A percentile compares a stretch with the other conserved stretches of the same genome.
These are phyloP conservation scores for Colletotrichum sp. DNA, from an alignment of 2,329 filamentous ascomycete species.

Conservation along the genomic window DNA sequence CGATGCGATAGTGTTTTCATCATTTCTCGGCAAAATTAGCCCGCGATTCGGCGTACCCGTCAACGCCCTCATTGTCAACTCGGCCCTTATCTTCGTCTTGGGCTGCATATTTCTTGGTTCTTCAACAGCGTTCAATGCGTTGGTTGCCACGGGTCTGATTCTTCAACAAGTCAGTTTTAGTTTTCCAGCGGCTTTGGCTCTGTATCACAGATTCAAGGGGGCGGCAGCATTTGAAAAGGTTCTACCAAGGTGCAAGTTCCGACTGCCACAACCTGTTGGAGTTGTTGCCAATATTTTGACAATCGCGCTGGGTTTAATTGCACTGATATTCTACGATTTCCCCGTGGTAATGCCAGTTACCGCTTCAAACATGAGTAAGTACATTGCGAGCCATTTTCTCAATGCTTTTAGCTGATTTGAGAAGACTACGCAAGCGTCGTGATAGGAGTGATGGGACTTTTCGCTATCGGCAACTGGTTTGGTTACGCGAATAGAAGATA, in stretches of 20 bases:
- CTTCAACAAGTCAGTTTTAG: conserved; percentile 15
- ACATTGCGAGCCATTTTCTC: accelerated
- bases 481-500: neutral
- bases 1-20: neutral
- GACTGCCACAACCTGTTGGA: neutral
- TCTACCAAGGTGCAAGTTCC: neutral
- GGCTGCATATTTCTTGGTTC: conserved; percentile 8
- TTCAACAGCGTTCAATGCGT: conserved; percentile 11
- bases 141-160: conserved; percentile 6
- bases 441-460: neutral
- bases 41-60: neutral
- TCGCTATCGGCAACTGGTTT: neutral
- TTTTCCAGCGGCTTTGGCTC: neutral
- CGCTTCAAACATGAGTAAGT: conserved; percentile 5
- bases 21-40: neutral
- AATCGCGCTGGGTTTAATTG: neutral
- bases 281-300: neutral
- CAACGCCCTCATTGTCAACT: conserved; percentile 5
- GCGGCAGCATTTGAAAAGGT: neutral
- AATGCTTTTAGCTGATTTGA: neutral
- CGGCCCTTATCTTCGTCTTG: neutral
- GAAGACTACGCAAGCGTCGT: neutral
- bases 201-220: neutral
- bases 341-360: conserved; percentile 4
- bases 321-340: conserved; percentile 1